phyloP scores from a whole-genome alignment of 1,284 basidiomycete species.

The Ustilago vetiveriae region DNA sequence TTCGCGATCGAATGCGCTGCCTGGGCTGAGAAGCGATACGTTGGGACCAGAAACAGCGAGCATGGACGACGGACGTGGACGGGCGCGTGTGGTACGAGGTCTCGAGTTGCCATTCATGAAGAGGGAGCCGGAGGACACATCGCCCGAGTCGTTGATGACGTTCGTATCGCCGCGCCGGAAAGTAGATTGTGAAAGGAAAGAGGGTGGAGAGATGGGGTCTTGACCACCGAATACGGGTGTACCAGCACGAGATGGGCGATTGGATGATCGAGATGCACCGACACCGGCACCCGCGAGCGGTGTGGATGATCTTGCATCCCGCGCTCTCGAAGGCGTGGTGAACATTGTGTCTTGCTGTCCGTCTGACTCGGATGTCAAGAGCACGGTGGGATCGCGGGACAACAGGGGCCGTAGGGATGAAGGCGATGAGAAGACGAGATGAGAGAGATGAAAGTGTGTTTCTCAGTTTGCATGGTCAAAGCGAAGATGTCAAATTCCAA shows the following conservation, averaged over 20 bases:
- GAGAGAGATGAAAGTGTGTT: constrained; percentile 1
- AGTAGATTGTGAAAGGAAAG: constrained; percentile 14
- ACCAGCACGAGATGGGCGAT: constrained; percentile 34
- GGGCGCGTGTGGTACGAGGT: constrained; percentile 12
- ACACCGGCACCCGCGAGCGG: constrained; percentile 16
- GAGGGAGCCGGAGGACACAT: constrained; percentile 29
- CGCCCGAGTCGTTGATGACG: constrained; percentile 8
- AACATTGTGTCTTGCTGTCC: constrained; percentile 19
- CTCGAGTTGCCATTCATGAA: constrained; percentile 10
- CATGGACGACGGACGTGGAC: constrained; percentile 41
- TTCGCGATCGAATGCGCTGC: constrained; percentile 26
- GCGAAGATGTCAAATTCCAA: constrained; percentile 9
- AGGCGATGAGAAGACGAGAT: background rate
- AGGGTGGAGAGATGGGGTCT: constrained; percentile 28
- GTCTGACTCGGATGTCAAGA: background rate
- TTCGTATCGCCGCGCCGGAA: constrained; percentile 10
- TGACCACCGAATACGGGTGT: constrained; percentile 35
- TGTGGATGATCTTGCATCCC: constrained; percentile 31
- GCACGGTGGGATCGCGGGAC: background rate
- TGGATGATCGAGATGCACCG: constrained; percentile 15
- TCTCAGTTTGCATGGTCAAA: constrained; percentile 38
- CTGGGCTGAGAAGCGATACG: constrained; percentile 24
- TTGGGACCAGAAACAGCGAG: constrained; percentile 25
- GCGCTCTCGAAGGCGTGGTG: constrained; percentile 37
- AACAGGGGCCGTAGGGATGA: background rate